Evolutionary conservation across 345 rosid species (phyloP), one percentile per base, ranked within the genome.

Genomic region (Dipteronia sinensis): DNA sequence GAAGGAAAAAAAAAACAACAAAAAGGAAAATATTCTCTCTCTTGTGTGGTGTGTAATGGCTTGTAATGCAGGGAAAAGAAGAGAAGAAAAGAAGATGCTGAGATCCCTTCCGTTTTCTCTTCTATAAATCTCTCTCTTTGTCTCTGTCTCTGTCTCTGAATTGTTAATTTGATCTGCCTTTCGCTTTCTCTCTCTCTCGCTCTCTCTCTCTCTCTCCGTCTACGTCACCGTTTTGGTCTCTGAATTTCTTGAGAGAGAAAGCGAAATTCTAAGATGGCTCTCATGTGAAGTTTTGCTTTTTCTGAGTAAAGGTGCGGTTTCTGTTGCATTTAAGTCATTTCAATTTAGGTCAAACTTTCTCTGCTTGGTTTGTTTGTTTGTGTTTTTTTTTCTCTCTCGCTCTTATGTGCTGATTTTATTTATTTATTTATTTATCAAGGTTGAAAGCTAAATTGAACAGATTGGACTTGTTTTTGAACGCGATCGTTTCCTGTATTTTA

Each of bases 101-200:
- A 88, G 92, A 90, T 91, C 88, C 83, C 67, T 85, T 80, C 71
- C 77, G 9, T 65, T 59, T 75, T 76, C 68, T 81, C 31, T 76
- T 69, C 82, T 77, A 74, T 82, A 72, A 74, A 78, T 79, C 68
- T 62, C 38, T 71, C 38, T 53, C 76, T 73, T 22, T 49, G 55
- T 67, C 65, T 66, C 38, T 34, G 38, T 31, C 38, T 4, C 38
- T 31, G 38, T 34, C 44, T 67, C 59, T 49, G 65, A 34, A 67
- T 79, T 76, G 56, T 69, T 74, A 44, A 72, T 72, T 79, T 49
- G 71, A 61, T 71, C 75, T 61, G 58, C 73, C 68, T 76, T 77
- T 72, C 59, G 67, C 76, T 69, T 49, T 78, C 77, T 68, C 55
- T 9, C 64, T 66, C 34, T 31, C 34, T 31, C 34, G 3, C 34